These are phyloP conservation scores for Blastobotrys parvus DNA, from an alignment of 805 yeast species.

Conservation along the genomic window DNA sequence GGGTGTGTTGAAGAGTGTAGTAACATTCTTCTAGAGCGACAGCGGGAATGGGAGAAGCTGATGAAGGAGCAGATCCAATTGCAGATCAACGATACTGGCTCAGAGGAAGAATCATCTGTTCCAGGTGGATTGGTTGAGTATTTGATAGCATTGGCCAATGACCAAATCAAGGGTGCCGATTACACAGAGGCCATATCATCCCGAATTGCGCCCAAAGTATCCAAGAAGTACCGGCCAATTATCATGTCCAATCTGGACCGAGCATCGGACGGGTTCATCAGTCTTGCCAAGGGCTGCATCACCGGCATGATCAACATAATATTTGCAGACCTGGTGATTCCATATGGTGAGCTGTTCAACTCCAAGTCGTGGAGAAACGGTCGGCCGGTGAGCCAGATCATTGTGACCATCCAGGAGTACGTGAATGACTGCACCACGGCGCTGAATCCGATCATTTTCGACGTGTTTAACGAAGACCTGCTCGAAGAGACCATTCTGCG, in stretches of 20 bases:
- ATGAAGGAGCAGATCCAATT: conserved; percentile 45
- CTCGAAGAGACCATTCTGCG: conserved; percentile 43
- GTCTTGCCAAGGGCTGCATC: conserved; percentile 59
- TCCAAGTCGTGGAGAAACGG: conserved; percentile 63
- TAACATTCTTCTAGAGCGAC: conserved; percentile 49
- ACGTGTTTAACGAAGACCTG: conserved; percentile 44
- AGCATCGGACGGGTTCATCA: conserved; percentile 73
- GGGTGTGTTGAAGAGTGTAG: conserved; percentile 74
- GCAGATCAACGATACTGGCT: conserved; percentile 27
- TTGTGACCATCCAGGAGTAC: conserved; percentile 70
- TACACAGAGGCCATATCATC: conserved; percentile 62
- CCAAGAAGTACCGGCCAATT: conserved; percentile 51
- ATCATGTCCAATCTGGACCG: conserved; percentile 52
- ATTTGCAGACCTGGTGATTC: conserved; percentile 60
- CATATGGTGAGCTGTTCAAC: conserved; percentile 49
- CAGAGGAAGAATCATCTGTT: conserved; percentile 34
- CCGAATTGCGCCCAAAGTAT: conserved; percentile 55
- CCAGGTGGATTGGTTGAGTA: conserved; percentile 79
- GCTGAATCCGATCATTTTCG: conserved; percentile 46
- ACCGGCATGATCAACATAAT: conserved; percentile 50
- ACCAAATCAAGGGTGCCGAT: conserved; percentile 66
- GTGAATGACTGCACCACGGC: conserved; percentile 51
- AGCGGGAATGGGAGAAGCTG: conserved; percentile 49
- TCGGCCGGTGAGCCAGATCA: conserved; percentile 49
- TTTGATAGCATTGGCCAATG: conserved; percentile 74